Evolutionary conservation across 169 alveolate genomes (phyloP).

Genomic region (Plasmodium chabaudi): DNA sequence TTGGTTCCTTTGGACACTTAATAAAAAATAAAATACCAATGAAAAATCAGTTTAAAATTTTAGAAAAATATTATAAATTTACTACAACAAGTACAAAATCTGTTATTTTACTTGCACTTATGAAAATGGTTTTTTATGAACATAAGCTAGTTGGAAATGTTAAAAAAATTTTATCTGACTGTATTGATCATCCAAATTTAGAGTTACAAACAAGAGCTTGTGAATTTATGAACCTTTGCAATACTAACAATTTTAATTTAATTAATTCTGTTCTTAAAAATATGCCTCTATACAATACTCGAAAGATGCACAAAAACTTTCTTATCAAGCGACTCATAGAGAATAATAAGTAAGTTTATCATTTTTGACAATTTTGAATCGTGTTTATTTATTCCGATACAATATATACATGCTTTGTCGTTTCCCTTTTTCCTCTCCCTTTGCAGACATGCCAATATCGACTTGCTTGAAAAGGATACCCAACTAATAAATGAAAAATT

Average conservation of each 20-base stretch:
- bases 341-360: conserved; percentile 36
- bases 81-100: conserved; percentile 72
- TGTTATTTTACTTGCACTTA: conserved; percentile 78
- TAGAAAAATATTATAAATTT: conserved; percentile 76
- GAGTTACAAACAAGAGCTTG: conserved; percentile 82
- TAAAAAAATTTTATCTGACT: conserved; percentile 73
- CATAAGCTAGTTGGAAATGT: conserved; percentile 45
- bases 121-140: conserved; percentile 80
- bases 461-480: conserved; percentile 47
- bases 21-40: conserved; percentile 66
- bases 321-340: conserved; percentile 64
- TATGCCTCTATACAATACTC: conserved; percentile 54
- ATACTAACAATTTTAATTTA: conserved; percentile 45
- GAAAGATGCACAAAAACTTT: conserved; percentile 57
- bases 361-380: not conserved
- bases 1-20: conserved; percentile 82
- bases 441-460: conserved; percentile 52
- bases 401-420: not conserved
- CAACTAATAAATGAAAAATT: not conserved
- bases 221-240: conserved; percentile 76
- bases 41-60: conserved; percentile 43
- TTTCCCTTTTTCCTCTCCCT: not conserved
- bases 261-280: conserved; percentile 31
- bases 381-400: not conserved
- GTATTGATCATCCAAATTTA: conserved; percentile 72